Conservation (phyloP, 1,284 basidiomycete species). For the Laetiporus sulphureus region DNA sequence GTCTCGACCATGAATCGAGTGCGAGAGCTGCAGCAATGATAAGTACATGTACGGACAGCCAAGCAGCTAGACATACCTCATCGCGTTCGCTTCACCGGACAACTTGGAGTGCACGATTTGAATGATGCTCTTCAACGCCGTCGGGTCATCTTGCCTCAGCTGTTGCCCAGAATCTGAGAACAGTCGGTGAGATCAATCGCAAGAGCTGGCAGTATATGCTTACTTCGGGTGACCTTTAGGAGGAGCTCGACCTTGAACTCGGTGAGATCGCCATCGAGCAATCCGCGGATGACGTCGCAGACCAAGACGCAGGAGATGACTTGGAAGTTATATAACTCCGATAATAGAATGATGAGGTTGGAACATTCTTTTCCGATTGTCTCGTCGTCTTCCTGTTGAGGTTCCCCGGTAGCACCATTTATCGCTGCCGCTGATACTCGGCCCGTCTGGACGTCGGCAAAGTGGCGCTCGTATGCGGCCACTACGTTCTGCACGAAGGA, state of each 20-base stretch:
- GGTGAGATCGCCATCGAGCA: conserved; percentile 60
- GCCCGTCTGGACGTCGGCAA: conserved; percentile 21
- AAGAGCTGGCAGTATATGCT: conserved; percentile 21
- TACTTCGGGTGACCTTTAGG: conserved; percentile 82
- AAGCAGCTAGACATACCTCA: conserved; percentile 51
- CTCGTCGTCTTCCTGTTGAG: conserved; percentile 21
- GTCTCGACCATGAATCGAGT: conserved; percentile 93
- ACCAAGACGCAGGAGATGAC: conserved; percentile 85
- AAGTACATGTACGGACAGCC: too few relatives aligned
- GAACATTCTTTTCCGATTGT: conserved; percentile 76
- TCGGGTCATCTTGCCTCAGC: conserved; percentile 83
- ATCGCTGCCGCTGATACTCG: conserved; percentile 9
- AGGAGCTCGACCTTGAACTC: conserved; percentile 86
- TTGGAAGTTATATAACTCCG: conserved; percentile 94
- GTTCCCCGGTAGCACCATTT: conserved; percentile 11
- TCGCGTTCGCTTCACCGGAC: conserved; percentile 42
- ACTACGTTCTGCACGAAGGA: conserved; percentile 72
- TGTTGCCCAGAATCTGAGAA: conserved; percentile 76
- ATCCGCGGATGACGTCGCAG: conserved; percentile 83
- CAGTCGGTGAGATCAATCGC: not conserved
- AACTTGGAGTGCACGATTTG: conserved; percentile 76
- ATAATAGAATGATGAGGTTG: conserved; percentile 84
- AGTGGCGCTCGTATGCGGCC: conserved; percentile 57
- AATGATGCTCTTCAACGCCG: conserved; percentile 80
- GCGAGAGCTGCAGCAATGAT: conserved; percentile 70